Evolutionary conservation across 2,329 filamentous ascomycete genomes (phyloP).

Genomic region (Aspergillus uvarum): DNA sequence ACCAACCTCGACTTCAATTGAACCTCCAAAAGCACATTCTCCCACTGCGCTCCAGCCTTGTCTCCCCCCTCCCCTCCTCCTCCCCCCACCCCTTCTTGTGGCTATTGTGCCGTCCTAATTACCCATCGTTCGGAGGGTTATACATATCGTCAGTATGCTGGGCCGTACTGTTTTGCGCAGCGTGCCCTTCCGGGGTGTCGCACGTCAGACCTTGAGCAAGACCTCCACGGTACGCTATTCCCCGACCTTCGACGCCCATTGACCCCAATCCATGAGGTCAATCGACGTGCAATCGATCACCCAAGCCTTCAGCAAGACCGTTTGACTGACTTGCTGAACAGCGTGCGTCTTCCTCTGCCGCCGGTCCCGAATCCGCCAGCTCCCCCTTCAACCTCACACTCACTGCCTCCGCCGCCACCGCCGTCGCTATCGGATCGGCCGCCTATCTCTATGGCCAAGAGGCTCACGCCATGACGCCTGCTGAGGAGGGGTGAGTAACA

Average conservation of each 20-base stretch:
- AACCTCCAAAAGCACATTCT: conserved; percentile 34
- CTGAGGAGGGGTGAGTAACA: conserved; percentile 91
- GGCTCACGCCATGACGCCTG: conserved; percentile 84
- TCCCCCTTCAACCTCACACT: conserved; percentile 81
- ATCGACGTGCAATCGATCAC: conserved; percentile 24
- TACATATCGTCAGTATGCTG: conserved; percentile 69
- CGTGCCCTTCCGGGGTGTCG: conserved; percentile 78
- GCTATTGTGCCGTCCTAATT: conserved; percentile 34
- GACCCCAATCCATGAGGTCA: conserved; percentile 28
- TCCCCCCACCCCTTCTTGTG: conserved; percentile 31
- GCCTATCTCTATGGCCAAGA: conserved; percentile 90
- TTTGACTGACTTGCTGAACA: conserved; percentile 44
- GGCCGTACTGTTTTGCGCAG: conserved; percentile 87
- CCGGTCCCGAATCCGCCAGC: conserved; percentile 66
- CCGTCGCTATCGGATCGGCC: conserved; percentile 81
- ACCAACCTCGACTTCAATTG: conserved; percentile 35
- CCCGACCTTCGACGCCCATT: conserved; percentile 34
- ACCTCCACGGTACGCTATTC: conserved; percentile 71
- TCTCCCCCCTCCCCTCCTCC: conserved; percentile 26
- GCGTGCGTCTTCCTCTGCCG: conserved; percentile 70
- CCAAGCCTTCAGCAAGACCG: conserved; percentile 33
- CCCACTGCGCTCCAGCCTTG: conserved; percentile 27
- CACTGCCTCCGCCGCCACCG: conserved; percentile 81
- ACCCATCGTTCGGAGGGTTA: conserved; percentile 38
- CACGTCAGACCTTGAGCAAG: conserved; percentile 70